Evolutionary conservation across 306 rosid genomes (phyloP), one percentile per base, ranked within the genome.

Genomic region (Quercus bicolor): DNA sequence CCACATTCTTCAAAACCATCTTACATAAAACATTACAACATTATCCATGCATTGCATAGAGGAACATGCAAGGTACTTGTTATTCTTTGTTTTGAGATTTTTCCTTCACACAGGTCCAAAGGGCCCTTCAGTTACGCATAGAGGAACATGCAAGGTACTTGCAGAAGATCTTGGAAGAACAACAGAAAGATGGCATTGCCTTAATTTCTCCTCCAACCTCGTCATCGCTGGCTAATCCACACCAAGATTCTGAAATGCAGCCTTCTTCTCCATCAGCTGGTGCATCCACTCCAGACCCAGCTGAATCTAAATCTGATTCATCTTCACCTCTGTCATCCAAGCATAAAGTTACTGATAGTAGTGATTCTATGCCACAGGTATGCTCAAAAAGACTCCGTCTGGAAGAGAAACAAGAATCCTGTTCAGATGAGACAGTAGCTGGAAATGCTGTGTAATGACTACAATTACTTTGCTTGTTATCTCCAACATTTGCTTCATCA

Each of bases 91-190:
- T 69, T 57, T 43, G 18, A 28, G 45, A 20, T 60, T 53, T 54
- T 14, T n/a, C 19, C 66, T 5, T 10, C 53, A 4, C 48, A 21
- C 75, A 84, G 87, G 85, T 85, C 57, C 88, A 85, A 65, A 75
- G 88, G 66, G 65, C 75, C 33, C 88, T 85, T 70, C 88, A 85
- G 70, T 56, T 85, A 24, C 88, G 88, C 52, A 85, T 85, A 54
- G 88, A 85, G 75, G 83, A 81, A 60, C 88, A 85, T 5, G 88
- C 85, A 24, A 75, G 76, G 26, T 85, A 85, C 88, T 81, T 85
- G 85, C 83, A 78, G 37, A 81, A 78, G 83, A 85, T 85, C 68
- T 75, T 85, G 52, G 88, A 70, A 71, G 85, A 62, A 57, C 88
- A 85, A 40, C 88, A 70, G 70, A 75, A 85, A 75, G 83, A 85